Conservation (phyloP, 345 rosid species). For the Luvunga scandens region DNA sequence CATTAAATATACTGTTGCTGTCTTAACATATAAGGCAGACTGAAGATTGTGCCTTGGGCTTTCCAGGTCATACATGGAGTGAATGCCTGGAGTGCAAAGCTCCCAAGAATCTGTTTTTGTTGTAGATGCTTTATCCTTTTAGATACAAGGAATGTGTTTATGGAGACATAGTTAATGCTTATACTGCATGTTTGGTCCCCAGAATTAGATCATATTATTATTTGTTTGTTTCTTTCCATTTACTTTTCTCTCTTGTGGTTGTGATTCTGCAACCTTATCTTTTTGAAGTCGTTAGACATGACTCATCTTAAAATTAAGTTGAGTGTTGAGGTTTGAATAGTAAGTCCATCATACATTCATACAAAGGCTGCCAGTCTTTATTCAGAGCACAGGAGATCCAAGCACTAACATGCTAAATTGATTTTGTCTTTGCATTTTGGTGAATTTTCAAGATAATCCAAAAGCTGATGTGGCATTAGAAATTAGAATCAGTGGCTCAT, state of each 20-base stretch:
- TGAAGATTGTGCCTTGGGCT: not conserved
- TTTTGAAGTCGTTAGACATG: not conserved
- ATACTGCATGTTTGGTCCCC: not conserved
- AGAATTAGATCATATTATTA: not conserved
- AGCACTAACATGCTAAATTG: not conserved
- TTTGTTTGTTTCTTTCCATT: not conserved
- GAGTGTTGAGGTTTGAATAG: not conserved
- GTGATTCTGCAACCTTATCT: not conserved
- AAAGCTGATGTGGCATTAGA: not conserved
- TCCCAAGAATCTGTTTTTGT: not conserved
- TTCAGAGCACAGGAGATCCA: not conserved
- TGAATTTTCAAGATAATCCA: not conserved
- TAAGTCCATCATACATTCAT: not conserved
- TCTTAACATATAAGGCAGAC: not conserved
- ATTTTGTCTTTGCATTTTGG: not conserved
- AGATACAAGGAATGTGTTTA: not conserved
- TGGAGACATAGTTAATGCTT: not conserved
- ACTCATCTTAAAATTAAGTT: not conserved
- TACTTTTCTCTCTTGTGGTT: not conserved
- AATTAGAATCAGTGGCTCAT: not conserved
- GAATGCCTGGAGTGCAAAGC: not conserved
- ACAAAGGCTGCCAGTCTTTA: not conserved
- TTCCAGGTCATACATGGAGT: not conserved
- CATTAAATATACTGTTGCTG: not conserved
- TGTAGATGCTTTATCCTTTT: not conserved